A percentile compares a stretch with the other conserved stretches of the same genome.
Evolutionary conservation across 257 asterid species (phyloP).

Genomic region (Anisodus acutangulus): DNA sequence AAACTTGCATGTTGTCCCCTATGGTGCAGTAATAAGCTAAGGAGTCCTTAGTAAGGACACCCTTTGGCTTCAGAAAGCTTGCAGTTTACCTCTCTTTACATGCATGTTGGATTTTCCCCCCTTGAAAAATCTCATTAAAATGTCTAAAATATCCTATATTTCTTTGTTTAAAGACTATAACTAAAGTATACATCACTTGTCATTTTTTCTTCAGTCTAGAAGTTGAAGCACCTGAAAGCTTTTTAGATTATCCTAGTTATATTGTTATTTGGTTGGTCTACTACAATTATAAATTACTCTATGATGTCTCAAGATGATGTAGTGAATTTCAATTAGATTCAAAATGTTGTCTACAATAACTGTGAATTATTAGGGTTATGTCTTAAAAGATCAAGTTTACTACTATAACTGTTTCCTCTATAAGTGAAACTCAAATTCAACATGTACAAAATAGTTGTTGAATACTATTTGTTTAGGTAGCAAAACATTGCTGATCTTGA

Average conservation of each 20-base stretch:
- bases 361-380: neutral
- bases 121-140: neutral
- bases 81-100: neutral
- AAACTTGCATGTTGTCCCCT: neutral
- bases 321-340: neutral
- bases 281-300: neutral
- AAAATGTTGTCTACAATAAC: neutral
- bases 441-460: slow-evolving; percentile 5
- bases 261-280: neutral
- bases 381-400: slow-evolving; percentile 18
- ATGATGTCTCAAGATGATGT: neutral
- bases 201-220: neutral
- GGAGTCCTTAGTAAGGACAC: neutral
- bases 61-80: neutral
- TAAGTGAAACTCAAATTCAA: neutral
- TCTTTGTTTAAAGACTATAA: neutral
- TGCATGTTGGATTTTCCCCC: neutral
- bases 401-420: neutral
- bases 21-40: neutral
- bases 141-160: neutral
- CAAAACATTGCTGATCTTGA: neutral
- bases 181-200: neutral
- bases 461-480: slow-evolving; percentile 1
- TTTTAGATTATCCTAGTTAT: neutral
- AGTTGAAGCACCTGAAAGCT: neutral